Evolutionary conservation across 2,329 filamentous ascomycete species (phyloP), one percentile per base, ranked within the genome.

Genomic region (Aulographum hederae): DNA sequence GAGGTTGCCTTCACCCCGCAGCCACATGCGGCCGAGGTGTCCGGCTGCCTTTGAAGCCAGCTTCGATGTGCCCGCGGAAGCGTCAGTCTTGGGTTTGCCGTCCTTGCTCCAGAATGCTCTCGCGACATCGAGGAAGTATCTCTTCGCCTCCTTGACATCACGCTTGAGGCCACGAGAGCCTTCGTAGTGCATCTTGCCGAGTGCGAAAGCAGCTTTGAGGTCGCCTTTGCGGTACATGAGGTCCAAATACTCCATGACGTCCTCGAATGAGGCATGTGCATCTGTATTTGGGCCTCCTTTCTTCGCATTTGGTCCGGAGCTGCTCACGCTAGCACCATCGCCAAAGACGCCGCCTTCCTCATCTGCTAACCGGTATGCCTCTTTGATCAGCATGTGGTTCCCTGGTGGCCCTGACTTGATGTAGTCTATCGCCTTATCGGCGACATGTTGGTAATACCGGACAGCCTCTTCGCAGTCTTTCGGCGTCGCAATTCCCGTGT

Each of bases 181-280:
- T 35, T 94, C 85, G 45, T 93, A 93, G 49, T 91, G 79, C 38
- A 92, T 69, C 40, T 81, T 73, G 3, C 80, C 85, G 1, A 94
- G 60, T 38, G 79, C 85, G 45, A 85, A 84, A 0, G 81, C 86
- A 1, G 85, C 81, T 48, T 80, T 84, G 34, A 81, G 69, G 46
- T 93, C 82, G 8, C 85, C 84, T 49, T 92, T 92, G 37, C 85
- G 73, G 4, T 82, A 82, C 65, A 92, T 77, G 26, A 93, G 64
- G 44, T 93, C 81, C 41, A 93, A 62, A 43, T 93, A 98, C 49
- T 98, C 89, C 36, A 98, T 72, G 12, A 95, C 78, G 51, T 98
- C 86, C 43, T 92, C 84, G 36, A 94, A 70, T 12, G 81, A 79
- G 1, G 84, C 82, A 44, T 92, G 78, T 1, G 78, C 71, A 46